Conservation (phyloP, 2,329 filamentous ascomycete genomes). For the Botrytis squamosa region DNA sequence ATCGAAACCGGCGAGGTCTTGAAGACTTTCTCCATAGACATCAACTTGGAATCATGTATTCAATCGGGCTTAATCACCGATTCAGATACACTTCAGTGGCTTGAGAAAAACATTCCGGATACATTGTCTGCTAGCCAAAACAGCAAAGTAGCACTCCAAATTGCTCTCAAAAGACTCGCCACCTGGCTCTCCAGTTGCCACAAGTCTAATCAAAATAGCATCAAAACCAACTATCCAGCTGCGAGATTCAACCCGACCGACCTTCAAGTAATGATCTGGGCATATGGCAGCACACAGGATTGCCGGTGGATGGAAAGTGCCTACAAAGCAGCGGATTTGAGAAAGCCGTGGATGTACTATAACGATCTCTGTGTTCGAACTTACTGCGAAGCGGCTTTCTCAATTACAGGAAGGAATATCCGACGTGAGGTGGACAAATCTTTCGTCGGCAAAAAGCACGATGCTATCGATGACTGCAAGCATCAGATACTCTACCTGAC, state of each 20-base stretch:
- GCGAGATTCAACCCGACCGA: not conserved
- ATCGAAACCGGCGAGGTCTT: not conserved
- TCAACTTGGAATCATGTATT: slow-evolving; percentile 6
- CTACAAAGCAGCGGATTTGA: not conserved
- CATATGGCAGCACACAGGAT: slow-evolving; percentile 10
- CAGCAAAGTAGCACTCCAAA: not conserved
- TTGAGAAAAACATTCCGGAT: not conserved
- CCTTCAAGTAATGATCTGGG: slow-evolving; percentile 11
- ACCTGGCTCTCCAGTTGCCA: not conserved
- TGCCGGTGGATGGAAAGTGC: slow-evolving; percentile 8
- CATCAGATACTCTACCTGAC: slow-evolving; percentile 8
- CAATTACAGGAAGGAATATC: slow-evolving; percentile 10
- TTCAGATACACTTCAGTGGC: not conserved
- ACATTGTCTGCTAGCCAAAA: slow-evolving; percentile 4
- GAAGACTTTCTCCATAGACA: not conserved
- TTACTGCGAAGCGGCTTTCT: slow-evolving; percentile 5
- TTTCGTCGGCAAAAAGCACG: slow-evolving; percentile 6
- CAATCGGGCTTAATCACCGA: not conserved
- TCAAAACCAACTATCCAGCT: not conserved
- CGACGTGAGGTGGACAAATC: not conserved
- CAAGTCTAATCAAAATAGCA: not conserved
- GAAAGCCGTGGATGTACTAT: not conserved
- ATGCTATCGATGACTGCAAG: slow-evolving; percentile 16
- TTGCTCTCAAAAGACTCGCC: not conserved
- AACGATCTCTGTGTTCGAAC: slow-evolving; percentile 5